These are phyloP conservation scores for Petunia hybrid DNA, from an alignment of 305 asterid genomes.

Conservation along the genomic window DNA sequence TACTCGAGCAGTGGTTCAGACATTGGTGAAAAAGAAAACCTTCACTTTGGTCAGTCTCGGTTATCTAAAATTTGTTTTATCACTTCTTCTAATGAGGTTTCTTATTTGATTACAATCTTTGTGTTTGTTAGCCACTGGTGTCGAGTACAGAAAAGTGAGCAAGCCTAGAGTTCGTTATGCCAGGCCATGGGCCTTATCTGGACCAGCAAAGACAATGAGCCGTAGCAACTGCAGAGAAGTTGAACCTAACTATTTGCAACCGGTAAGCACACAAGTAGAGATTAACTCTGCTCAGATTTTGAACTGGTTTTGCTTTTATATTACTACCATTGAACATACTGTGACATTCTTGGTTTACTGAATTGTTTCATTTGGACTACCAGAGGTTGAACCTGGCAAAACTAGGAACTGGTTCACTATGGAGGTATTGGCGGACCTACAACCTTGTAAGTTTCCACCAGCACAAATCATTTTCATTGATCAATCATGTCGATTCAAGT, in stretches of 20 bases:
- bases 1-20: conserved; percentile 94
- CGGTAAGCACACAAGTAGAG: conserved; percentile 49
- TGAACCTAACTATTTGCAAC: conserved; percentile 54
- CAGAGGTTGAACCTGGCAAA: conserved; percentile 76
- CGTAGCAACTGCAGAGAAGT: conserved; percentile 62
- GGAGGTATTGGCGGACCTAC: conserved; percentile 89
- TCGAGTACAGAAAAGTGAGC: conserved; percentile 75
- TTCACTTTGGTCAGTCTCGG: conserved; percentile 65
- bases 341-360: background rate
- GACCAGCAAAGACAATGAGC: conserved; percentile 60
- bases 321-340: background rate
- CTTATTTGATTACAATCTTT: conserved; percentile 32
- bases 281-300: background rate
- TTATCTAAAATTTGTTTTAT: conserved; percentile 24
- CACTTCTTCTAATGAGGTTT: background rate
- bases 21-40: conserved; percentile 64
- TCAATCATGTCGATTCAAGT: background rate
- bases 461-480: background rate
- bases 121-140: conserved; percentile 65
- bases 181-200: conserved; percentile 73
- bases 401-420: conserved; percentile 79
- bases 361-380: conserved; percentile 33
- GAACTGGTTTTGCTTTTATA: background rate
- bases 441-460: conserved; percentile 61
- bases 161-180: conserved; percentile 76